These are phyloP conservation scores for Podaxis sp. DNA, from an alignment of 768 basidiomycete species.

Conservation along the genomic window DNA sequence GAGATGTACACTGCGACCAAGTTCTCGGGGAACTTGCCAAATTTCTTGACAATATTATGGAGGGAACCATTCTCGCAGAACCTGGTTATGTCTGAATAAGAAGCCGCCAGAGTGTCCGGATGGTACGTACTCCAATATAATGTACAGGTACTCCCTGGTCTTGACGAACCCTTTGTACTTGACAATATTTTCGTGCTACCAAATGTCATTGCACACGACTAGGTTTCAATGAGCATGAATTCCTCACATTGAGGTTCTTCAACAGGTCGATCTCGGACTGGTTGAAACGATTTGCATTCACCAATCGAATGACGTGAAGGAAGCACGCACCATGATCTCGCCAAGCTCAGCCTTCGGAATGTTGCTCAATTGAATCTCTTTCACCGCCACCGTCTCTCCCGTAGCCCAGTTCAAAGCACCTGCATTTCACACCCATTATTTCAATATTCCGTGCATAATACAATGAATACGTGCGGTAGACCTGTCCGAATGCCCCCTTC, in stretches of 20 bases:
- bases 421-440: conserved; percentile 22
- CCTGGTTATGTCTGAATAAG: conserved; percentile 28
- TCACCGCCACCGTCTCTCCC: conserved; percentile 97
- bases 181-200: conserved; percentile 92
- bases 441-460: not conserved
- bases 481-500: conserved; percentile 95
- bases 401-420: conserved; percentile 93
- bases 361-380: conserved; percentile 93
- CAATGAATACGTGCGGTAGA: conserved; percentile 69
- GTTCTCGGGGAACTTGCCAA: conserved; percentile 97
- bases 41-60: conserved; percentile 92
- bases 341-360: conserved; percentile 91
- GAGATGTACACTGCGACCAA: conserved; percentile 96
- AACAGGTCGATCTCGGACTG: conserved; percentile 96
- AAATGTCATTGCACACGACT: not conserved
- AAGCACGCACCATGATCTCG: conserved; percentile 85
- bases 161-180: conserved; percentile 99
- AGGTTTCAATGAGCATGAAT: not conserved
- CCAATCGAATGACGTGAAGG: conserved; percentile 9
- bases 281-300: conserved; percentile 17
- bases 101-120: not conserved
- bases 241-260: conserved; percentile 88
- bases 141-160: conserved; percentile 90
- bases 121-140: conserved; percentile 81
- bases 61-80: conserved; percentile 99